Conservation (phyloP, 768 basidiomycete species). For the Boletus barrowsii region DNA sequence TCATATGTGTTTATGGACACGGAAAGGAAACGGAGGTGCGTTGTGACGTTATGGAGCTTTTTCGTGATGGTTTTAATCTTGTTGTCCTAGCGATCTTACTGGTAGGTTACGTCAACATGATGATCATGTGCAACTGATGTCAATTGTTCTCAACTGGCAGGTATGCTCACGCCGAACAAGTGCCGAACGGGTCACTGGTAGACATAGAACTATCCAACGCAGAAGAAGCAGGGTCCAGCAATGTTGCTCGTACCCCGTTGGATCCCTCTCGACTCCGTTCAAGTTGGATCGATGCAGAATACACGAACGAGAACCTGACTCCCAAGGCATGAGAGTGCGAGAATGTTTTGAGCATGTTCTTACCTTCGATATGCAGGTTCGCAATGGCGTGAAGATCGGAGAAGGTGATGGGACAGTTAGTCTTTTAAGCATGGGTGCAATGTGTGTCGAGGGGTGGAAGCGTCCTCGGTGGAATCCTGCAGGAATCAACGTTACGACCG, state of each 20-base stretch:
- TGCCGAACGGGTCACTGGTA: conserved; percentile 54
- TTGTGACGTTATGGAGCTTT: conserved; percentile 2
- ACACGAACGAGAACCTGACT: conserved; percentile 56
- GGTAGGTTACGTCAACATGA: conserved; percentile 41
- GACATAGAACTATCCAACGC: conserved; percentile 49
- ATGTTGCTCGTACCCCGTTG: conserved; percentile 42
- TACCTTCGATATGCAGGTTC: conserved; percentile 39
- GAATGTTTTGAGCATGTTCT: background rate
- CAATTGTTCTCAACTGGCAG: conserved; percentile 29
- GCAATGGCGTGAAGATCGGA: conserved; percentile 87
- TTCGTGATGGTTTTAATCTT: background rate
- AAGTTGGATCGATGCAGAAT: conserved; percentile 84
- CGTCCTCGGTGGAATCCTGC: conserved; percentile 87
- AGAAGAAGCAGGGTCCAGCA: conserved; percentile 39
- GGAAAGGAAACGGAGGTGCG: conserved; percentile 92
- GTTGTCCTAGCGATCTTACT: conserved; percentile 70
- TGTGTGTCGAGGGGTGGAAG: conserved; percentile 97
- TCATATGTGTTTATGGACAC: conserved; percentile 91
- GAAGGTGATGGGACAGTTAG: conserved; percentile 96
- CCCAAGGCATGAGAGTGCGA: conserved; percentile 47
- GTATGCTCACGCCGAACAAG: conserved; percentile 72
- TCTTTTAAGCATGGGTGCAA: conserved; percentile 82
- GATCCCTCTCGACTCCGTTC: conserved; percentile 48
- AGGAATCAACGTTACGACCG: conserved; percentile 79
- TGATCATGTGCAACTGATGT: background rate